Evolutionary conservation across 208 protist genomes (phyloP).

Genomic region (Phytomonas francai): DNA sequence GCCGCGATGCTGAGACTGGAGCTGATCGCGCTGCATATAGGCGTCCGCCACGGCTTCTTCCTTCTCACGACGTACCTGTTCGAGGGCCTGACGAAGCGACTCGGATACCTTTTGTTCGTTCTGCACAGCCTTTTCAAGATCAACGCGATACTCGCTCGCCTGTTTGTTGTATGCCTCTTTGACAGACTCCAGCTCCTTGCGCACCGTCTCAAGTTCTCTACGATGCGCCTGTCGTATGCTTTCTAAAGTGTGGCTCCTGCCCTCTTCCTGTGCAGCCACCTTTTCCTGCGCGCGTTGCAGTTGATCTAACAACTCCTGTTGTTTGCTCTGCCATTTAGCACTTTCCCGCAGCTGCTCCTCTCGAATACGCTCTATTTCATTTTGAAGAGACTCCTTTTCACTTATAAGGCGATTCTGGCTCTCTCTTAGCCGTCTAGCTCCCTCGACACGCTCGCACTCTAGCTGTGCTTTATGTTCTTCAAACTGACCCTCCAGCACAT

Average conservation of each 20-base stretch:
- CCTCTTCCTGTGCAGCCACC: slow-evolving; percentile 34
- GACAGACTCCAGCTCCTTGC: slow-evolving; percentile 28
- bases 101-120: slow-evolving; percentile 42
- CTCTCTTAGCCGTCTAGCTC: slow-evolving; percentile 32
- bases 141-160: slow-evolving; percentile 25
- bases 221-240: slow-evolving; percentile 38
- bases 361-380: slow-evolving; percentile 38
- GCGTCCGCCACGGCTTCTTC: slow-evolving; percentile 33
- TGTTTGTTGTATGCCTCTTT: slow-evolving; percentile 27
- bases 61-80: slow-evolving; percentile 49
- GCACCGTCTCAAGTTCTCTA: slow-evolving; percentile 31
- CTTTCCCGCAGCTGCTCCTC: slow-evolving; percentile 36
- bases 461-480: slow-evolving; percentile 28
- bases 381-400: slow-evolving; percentile 27
- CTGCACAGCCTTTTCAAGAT: slow-evolving; percentile 34
- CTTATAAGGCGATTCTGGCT: slow-evolving; percentile 25
- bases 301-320: slow-evolving; percentile 48
- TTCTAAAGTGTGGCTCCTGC: slow-evolving; percentile 29
- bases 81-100: slow-evolving; percentile 43
- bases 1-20: slow-evolving; percentile 45
- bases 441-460: slow-evolving; percentile 35
- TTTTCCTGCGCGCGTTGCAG: slow-evolving; percentile 37
- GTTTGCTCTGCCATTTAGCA: slow-evolving; percentile 21
- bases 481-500: slow-evolving; percentile 27
- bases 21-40: slow-evolving; percentile 35